Evolutionary conservation across 2,329 filamentous ascomycete genomes (phyloP).

Genomic region (Bertia moriformis): DNA sequence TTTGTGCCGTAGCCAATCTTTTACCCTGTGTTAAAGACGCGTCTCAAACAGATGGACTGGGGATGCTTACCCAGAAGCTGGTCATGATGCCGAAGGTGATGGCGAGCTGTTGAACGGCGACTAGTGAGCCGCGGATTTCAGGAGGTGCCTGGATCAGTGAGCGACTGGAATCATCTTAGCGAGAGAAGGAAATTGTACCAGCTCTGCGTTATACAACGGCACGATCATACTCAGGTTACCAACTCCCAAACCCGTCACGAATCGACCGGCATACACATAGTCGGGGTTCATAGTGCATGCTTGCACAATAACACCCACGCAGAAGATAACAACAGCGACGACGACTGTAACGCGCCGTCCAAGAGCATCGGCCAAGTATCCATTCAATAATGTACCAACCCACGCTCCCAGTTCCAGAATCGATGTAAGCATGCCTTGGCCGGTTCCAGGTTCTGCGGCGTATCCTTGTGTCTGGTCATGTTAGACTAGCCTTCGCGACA

Average conservation of each 20-base stretch:
- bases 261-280: conserved; percentile 20
- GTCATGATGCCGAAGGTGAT: conserved; percentile 27
- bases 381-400: conserved; percentile 18
- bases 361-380: conserved; percentile 18
- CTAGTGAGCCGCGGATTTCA: conserved; percentile 22
- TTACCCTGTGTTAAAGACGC: not conserved
- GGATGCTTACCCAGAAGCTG: conserved; percentile 18
- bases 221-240: conserved; percentile 23
- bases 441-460: conserved; percentile 5
- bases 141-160: conserved; percentile 10
- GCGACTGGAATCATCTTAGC: conserved; percentile 2
- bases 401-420: conserved; percentile 23
- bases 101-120: conserved; percentile 23
- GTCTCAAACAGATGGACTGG: too few species aligned
- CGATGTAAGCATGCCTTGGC: conserved; percentile 26
- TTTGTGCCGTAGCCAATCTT: conserved; percentile 21
- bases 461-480: conserved; percentile 6
- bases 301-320: conserved; percentile 19
- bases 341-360: conserved; percentile 17
- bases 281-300: conserved; percentile 14
- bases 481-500: not conserved
- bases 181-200: conserved; percentile 2
- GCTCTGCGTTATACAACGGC: conserved; percentile 20
- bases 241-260: conserved; percentile 23
- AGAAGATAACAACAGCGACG: conserved; percentile 16